phyloP scores from a whole-genome alignment of 305 asterid genomes.

The Fraxinus sp. region DNA sequence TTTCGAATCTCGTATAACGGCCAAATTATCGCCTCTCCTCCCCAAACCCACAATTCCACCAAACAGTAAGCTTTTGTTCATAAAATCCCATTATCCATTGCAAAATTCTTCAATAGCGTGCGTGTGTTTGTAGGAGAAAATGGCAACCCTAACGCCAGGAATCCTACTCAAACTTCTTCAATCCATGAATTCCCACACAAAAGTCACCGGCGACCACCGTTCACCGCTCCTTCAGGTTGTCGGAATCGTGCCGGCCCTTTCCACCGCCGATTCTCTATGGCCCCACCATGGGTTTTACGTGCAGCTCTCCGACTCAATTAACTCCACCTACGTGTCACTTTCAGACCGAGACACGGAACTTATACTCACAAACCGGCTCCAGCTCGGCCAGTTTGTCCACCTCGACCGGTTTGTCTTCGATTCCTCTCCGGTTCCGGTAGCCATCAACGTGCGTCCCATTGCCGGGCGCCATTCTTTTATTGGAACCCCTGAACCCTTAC shows the following conservation, averaged over 20 bases:
- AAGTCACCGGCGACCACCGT: conserved; percentile 95
- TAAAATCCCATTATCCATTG: neutral
- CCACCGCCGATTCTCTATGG: conserved; percentile 70
- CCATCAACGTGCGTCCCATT: conserved; percentile 65
- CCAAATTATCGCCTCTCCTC: neutral
- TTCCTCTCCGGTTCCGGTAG: conserved; percentile 67
- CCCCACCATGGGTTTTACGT: conserved; percentile 81
- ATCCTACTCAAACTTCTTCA: conserved; percentile 83
- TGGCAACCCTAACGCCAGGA: conserved; percentile 89
- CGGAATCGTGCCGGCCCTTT: conserved; percentile 82
- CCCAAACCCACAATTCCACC: neutral
- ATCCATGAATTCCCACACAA: conserved; percentile 68
- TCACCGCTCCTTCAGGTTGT: conserved; percentile 85
- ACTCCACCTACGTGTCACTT: conserved; percentile 88
- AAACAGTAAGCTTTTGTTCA: neutral
- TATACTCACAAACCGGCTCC: conserved; percentile 77
- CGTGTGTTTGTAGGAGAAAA: conserved; percentile 19
- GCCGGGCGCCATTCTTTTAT: conserved; percentile 71
- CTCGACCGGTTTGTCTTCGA: conserved; percentile 73
- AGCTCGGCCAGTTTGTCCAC: conserved; percentile 84
- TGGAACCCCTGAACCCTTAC: conserved; percentile 76
- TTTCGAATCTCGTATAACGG: neutral
- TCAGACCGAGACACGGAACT: conserved; percentile 79
- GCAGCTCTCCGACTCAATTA: conserved; percentile 84
- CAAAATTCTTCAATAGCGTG: neutral